Evolutionary conservation across 2,329 filamentous ascomycete species (phyloP).

Genomic region (Calycina herbarum): DNA sequence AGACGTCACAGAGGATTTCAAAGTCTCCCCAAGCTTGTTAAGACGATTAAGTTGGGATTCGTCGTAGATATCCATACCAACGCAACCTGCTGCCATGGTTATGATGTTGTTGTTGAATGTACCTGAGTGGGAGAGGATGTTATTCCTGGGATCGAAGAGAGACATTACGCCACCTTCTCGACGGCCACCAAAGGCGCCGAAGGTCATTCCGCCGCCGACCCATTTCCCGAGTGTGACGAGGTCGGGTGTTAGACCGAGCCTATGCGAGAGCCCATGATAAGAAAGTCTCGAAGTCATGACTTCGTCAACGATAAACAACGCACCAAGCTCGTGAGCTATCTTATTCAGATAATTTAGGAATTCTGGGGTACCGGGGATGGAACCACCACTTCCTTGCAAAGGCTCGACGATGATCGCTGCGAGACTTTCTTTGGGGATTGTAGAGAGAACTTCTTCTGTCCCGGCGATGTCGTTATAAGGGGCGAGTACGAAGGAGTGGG

Average conservation of each 20-base stretch:
- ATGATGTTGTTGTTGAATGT: not conserved
- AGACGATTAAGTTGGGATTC: not conserved
- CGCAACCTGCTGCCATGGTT: not conserved
- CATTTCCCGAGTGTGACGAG: not conserved
- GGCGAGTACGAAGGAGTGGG: not conserved
- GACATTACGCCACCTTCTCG: not conserved
- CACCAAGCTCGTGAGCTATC: not conserved
- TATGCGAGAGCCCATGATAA: not conserved
- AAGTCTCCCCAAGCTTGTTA: not conserved
- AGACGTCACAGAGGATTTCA: not conserved
- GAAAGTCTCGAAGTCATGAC: not conserved
- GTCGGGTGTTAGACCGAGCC: not conserved
- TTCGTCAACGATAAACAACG: not conserved
- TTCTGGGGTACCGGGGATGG: not conserved
- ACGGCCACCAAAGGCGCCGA: not conserved
- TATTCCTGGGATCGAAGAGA: not conserved
- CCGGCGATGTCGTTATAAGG: not conserved
- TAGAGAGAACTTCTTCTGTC: not conserved
- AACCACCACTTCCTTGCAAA: not conserved
- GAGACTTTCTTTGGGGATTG: not conserved
- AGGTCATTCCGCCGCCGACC: not conserved
- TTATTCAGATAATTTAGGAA: not conserved
- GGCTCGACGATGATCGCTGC: not conserved
- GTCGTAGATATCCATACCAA: not conserved
- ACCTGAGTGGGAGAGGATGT: not conserved